These are phyloP conservation scores for Entomortierella beljakovae DNA, from an alignment of 192 early-diverging fungal species.

Conservation along the genomic window DNA sequence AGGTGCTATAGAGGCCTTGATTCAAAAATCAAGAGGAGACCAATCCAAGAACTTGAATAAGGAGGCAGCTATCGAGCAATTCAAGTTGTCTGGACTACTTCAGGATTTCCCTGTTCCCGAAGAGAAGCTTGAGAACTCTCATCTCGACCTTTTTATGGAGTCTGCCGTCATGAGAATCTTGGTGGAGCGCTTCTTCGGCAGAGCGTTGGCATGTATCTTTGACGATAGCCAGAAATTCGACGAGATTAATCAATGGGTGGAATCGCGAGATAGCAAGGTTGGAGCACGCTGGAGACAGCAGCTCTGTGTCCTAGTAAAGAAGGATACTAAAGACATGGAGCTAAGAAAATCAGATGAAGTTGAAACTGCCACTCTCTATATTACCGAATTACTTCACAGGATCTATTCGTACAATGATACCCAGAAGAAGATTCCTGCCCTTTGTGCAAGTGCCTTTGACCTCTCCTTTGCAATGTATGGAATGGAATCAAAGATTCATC, in stretches of 20 bases:
- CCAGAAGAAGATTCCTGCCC: conserved; percentile 8
- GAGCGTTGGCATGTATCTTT: conserved; percentile 22
- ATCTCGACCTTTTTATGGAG: conserved; percentile 21
- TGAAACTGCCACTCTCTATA: not conserved
- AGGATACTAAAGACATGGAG: conserved; percentile 1
- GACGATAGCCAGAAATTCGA: conserved; percentile 12
- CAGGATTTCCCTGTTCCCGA: not conserved
- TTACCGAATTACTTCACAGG: conserved; percentile 12
- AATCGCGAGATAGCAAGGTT: conserved; percentile 11
- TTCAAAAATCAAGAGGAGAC: conserved; percentile 24
- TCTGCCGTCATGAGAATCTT: conserved; percentile 16
- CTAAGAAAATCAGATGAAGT: conserved; percentile 12
- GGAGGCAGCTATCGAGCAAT: conserved; percentile 19
- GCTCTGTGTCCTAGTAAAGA: conserved; percentile 5
- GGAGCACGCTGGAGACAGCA: conserved; percentile 25
- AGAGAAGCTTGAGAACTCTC: conserved; percentile 2
- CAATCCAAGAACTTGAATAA: conserved; percentile 15
- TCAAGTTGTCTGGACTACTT: conserved; percentile 7
- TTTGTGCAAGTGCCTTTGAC: conserved; percentile 21
- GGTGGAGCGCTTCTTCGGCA: conserved; percentile 7
- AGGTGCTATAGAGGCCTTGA: conserved; percentile 15
- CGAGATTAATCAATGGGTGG: conserved; percentile 9
- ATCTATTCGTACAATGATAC: conserved; percentile 14
- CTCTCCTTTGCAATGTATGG: conserved; percentile 24
- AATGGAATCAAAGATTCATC: conserved; percentile 19